These are phyloP conservation scores for Podaxis carcinomalis DNA, from an alignment of 768 basidiomycete species.

Conservation along the genomic window DNA sequence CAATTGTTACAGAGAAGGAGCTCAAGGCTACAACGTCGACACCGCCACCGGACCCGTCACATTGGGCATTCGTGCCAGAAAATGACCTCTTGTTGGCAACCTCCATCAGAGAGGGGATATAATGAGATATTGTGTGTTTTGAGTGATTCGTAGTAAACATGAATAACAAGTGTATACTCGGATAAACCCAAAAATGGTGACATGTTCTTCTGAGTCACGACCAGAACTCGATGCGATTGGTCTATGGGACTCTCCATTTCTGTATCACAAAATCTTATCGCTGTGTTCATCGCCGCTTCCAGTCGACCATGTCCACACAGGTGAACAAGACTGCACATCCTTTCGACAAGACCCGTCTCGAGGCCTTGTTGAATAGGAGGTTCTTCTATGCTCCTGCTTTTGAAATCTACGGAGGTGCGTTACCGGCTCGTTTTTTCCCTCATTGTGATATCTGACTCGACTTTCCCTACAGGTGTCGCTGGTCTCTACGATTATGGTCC, in stretches of 20 bases:
- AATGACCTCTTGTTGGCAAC: conserved; percentile 57
- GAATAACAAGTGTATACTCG: not conserved
- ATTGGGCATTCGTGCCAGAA: conserved; percentile 57
- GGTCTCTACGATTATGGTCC: conserved; percentile 98
- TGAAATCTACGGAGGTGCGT: conserved; percentile 95
- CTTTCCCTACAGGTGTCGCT: conserved; percentile 67
- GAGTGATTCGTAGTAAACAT: conserved; percentile 10
- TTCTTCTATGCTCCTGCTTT: conserved; percentile 99
- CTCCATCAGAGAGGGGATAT: conserved; percentile 46
- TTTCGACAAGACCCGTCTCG: conserved; percentile 85
- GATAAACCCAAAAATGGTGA: not conserved
- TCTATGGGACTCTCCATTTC: conserved; percentile 19
- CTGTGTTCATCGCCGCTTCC: conserved; percentile 22
- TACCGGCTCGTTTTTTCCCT: not conserved
- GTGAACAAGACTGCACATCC: conserved; percentile 82
- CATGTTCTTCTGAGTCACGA: conserved; percentile 12
- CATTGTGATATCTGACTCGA: conserved; percentile 5
- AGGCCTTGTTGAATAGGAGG: conserved; percentile 79
- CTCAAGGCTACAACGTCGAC: conserved; percentile 59
- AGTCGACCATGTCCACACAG: conserved; percentile 26
- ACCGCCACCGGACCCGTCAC: conserved; percentile 50
- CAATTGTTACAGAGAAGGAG: conserved; percentile 40
- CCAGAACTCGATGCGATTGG: conserved; percentile 26
- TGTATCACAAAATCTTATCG: conserved; percentile 27
- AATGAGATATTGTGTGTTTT: conserved; percentile 39